Conservation (phyloP, 2,329 filamentous ascomycete species). For the Neofusicoccum ribis region DNA sequence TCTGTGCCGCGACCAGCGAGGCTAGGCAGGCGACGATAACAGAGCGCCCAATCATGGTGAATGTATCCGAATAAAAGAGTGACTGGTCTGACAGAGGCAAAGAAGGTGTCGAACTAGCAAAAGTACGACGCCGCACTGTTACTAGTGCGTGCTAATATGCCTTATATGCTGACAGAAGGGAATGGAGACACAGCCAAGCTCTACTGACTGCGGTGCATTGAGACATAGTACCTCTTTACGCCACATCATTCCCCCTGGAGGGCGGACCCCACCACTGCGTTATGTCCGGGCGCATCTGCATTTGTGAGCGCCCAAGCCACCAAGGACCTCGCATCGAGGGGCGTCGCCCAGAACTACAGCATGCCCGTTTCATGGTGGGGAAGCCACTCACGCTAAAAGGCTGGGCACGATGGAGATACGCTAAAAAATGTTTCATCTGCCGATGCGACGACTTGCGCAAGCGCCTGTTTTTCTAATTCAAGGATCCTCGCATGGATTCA, state of each 20-base stretch:
- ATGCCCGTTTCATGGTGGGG: not conserved
- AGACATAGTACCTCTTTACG: not conserved
- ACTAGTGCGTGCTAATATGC: too few relatives aligned
- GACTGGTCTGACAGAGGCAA: not conserved
- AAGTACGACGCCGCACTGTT: too few relatives aligned
- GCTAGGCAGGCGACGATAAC: not conserved
- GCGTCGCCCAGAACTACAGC: not conserved
- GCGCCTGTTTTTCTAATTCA: too few relatives aligned
- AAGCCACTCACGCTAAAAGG: not conserved
- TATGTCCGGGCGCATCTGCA: not conserved
- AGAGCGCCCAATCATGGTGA: not conserved
- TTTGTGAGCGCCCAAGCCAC: not conserved
- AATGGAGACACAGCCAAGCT: not conserved
- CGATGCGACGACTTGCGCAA: not conserved
- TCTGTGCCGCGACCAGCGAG: slow-evolving; percentile 1
- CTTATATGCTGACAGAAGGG: too few relatives aligned
- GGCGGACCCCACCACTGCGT: not conserved
- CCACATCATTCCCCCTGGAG: not conserved
- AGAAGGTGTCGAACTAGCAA: too few relatives aligned
- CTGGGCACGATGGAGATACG: not conserved
- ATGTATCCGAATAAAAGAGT: not conserved
- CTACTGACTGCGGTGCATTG: not conserved
- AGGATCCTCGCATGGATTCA: too few relatives aligned
- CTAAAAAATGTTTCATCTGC: not conserved
- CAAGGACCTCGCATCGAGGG: not conserved